Percentiles rank a stretch among this genome's conserved stretches.
Evolutionary conservation across 2,329 filamentous ascomycete species (phyloP).

Genomic region (Cercospora zeina): DNA sequence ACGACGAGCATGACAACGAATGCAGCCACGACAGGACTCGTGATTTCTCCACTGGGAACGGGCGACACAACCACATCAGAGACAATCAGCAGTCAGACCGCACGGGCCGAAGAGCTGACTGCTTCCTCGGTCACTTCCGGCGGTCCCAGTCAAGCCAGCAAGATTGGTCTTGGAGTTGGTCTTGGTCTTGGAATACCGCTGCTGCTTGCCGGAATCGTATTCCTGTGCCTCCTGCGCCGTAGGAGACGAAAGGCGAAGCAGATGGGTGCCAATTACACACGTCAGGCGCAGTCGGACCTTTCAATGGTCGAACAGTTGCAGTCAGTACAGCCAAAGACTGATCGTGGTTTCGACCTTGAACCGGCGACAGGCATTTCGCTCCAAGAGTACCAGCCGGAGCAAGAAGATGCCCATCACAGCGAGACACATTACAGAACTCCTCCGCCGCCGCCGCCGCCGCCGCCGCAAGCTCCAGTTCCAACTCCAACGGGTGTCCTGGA

Average conservation of each 20-base stretch:
- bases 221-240: conserved; percentile 19
- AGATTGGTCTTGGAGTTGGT: conserved; percentile 27
- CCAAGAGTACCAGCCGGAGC: not conserved
- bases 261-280: conserved; percentile 19
- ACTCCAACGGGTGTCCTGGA: conserved; percentile 10
- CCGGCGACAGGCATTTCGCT: not conserved
- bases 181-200: conserved; percentile 23
- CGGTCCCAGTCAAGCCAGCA: conserved; percentile 20
- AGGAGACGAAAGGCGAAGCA: conserved; percentile 8
- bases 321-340: conserved; percentile 8
- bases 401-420: conserved; percentile 4
- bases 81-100: not conserved
- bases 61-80: not conserved
- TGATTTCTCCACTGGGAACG: not conserved
- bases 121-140: not conserved
- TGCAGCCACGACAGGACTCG: not conserved
- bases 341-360: not conserved
- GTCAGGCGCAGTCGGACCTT: conserved; percentile 24
- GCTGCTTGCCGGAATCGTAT: conserved; percentile 20
- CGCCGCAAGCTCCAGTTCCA: not conserved
- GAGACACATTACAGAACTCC: conserved; percentile 8
- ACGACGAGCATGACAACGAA: not conserved
- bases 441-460: no score
- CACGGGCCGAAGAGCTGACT: not conserved
- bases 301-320: conserved; percentile 26